Percentiles rank a stretch among this genome's conserved stretches.
Conservation (phyloP, 495 filamentous ascomycete genomes). For the Daldinia decipiens region DNA sequence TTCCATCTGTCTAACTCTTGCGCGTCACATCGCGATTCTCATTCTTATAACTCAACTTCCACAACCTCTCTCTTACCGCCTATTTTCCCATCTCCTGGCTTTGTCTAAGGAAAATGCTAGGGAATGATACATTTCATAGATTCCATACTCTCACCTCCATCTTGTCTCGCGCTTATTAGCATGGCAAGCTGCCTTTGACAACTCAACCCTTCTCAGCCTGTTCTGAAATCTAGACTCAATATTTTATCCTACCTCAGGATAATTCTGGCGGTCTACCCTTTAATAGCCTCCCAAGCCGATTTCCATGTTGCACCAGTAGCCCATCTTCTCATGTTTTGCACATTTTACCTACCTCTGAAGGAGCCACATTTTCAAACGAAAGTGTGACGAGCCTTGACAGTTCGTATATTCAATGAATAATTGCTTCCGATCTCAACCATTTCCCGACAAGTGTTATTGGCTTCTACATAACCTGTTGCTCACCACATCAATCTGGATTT, state of each 20-base stretch:
- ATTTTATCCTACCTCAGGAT: conserved; percentile 13
- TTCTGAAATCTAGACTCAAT: neutral
- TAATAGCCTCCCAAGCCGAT: neutral
- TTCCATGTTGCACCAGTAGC: neutral
- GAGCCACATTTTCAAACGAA: conserved; percentile 39
- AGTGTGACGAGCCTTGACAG: conserved; percentile 44
- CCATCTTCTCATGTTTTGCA: conserved; percentile 1
- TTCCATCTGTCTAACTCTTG: conserved; percentile 3
- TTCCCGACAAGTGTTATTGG: conserved; percentile 32
- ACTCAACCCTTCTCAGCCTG: conserved; percentile 11
- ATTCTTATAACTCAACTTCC: neutral
- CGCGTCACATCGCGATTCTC: conserved; percentile 4
- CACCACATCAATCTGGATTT: conserved; percentile 1
- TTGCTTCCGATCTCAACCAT: conserved; percentile 15
- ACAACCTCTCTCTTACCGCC: conserved; percentile 9
- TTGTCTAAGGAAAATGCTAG: neutral
- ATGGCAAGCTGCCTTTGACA: conserved; percentile 18
- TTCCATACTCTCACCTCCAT: neutral
- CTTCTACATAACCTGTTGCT: conserved; percentile 8
- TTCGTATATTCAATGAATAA: conserved; percentile 8
- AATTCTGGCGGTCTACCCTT: neutral
- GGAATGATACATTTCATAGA: conserved; percentile 9
- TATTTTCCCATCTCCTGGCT: neutral
- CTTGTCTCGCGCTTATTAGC: neutral
- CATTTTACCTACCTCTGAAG: conserved; percentile 25